phyloP scores from a whole-genome alignment of 768 basidiomycete species.

The Serendipita sp. region DNA sequence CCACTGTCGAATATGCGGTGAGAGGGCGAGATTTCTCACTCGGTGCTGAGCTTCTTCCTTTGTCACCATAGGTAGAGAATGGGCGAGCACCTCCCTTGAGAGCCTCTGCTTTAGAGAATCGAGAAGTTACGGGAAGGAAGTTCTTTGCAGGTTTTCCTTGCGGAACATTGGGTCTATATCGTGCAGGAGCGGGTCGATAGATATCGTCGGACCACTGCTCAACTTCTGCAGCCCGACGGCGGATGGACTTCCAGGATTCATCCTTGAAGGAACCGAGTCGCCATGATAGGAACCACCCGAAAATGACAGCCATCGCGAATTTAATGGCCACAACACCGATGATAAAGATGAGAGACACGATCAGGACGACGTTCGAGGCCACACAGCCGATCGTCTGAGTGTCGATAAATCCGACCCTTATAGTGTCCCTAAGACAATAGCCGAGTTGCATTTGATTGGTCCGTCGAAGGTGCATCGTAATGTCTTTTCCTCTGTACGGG shows the following conservation, averaged over 20 bases:
- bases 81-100: slow-evolving; percentile 24
- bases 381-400: slow-evolving; percentile 90
- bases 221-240: slow-evolving; percentile 76
- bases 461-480: slow-evolving; percentile 74
- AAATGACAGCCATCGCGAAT: slow-evolving; percentile 92
- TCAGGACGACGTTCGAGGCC: slow-evolving; percentile 85
- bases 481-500: slow-evolving; percentile 65
- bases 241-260: slow-evolving; percentile 84
- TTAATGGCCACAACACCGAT: slow-evolving; percentile 90
- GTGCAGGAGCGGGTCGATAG: slow-evolving; percentile 78
- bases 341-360: slow-evolving; percentile 90
- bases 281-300: slow-evolving; percentile 98
- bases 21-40: slow-evolving; percentile 12
- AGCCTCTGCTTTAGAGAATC: slow-evolving; percentile 51
- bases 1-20: slow-evolving; percentile 11
- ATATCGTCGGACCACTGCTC: slow-evolving; percentile 96
- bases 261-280: slow-evolving; percentile 81
- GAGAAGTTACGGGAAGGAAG: slow-evolving; percentile 30
- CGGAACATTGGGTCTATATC: slow-evolving; percentile 73
- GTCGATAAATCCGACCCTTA: slow-evolving; percentile 87
- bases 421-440: slow-evolving; percentile 70
- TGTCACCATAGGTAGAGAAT: slow-evolving; percentile 9
- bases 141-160: slow-evolving; percentile 29
- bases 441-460: slow-evolving; percentile 49
- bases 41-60: slow-evolving; percentile 1